Evolutionary conservation across 106 monocot genomes (phyloP).

Genomic region (Alisma plantagoaquatica): DNA sequence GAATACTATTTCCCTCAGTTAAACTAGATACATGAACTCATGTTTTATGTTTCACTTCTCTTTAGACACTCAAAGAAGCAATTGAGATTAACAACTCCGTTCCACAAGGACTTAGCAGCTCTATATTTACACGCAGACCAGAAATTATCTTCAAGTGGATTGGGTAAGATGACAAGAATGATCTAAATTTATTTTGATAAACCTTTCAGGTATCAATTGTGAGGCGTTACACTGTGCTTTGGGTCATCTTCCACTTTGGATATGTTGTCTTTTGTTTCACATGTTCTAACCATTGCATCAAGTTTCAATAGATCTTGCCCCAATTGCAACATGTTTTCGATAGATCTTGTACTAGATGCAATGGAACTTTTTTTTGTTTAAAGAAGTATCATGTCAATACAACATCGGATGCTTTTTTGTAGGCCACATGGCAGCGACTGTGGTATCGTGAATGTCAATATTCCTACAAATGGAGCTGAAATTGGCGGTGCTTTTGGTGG

Average conservation of each 20-base stretch:
- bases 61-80: constrained; percentile 91
- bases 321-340: too few species aligned
- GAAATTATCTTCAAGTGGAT: constrained; percentile 92
- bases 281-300: too few species aligned
- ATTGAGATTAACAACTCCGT: constrained; percentile 94
- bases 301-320: too few species aligned
- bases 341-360: too few species aligned
- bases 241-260: too few species aligned
- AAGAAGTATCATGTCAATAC: not conserved
- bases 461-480: constrained; percentile 97
- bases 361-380: not conserved
- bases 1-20: too few species aligned
- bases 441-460: constrained; percentile 83
- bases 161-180: too few species aligned
- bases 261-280: too few species aligned
- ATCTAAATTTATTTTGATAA: constrained; percentile 4
- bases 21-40: too few species aligned
- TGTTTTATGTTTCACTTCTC: too few species aligned
- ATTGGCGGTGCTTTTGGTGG: constrained; percentile 99
- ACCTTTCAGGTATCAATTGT: too few species aligned
- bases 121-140: constrained; percentile 78
- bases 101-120: constrained; percentile 95
- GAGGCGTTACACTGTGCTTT: too few species aligned
- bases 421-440: constrained; percentile 85
- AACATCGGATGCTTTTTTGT: constrained; percentile 8